Evolutionary conservation across 2,329 filamentous ascomycete species (phyloP).

Genomic region (Fusarium staphyleae): DNA sequence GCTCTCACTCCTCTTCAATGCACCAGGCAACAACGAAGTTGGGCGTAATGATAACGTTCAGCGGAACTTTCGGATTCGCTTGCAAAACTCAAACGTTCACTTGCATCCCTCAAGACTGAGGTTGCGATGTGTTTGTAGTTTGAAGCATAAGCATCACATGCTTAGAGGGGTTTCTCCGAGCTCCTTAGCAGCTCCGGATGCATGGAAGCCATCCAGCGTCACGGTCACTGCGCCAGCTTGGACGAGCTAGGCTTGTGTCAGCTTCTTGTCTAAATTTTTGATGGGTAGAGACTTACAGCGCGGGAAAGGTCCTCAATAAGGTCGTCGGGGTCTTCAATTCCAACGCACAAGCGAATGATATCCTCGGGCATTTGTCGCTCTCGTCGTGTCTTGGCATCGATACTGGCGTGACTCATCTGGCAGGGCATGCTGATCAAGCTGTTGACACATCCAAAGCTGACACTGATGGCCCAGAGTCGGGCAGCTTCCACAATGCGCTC

Average conservation of each 20-base stretch:
- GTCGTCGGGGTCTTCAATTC: slow-evolving; percentile 92
- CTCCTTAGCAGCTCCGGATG: slow-evolving; percentile 51
- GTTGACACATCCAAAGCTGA: slow-evolving; percentile 98
- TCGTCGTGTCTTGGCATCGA: slow-evolving; percentile 89
- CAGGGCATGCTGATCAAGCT: slow-evolving; percentile 99
- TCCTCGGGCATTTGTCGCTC: slow-evolving; percentile 96
- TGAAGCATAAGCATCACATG: slow-evolving; percentile 21
- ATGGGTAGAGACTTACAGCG: slow-evolving; percentile 72
- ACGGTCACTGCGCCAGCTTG: slow-evolving; percentile 93
- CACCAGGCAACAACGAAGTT: neutral
- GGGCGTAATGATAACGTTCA: slow-evolving; percentile 11
- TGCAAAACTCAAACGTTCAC: slow-evolving; percentile 25
- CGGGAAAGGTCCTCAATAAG: slow-evolving; percentile 90
- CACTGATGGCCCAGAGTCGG: slow-evolving; percentile 91
- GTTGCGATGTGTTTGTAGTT: neutral
- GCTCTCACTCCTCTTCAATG: neutral
- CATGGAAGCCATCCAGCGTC: slow-evolving; percentile 82
- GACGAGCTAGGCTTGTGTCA: slow-evolving; percentile 70
- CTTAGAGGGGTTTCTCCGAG: slow-evolving; percentile 44
- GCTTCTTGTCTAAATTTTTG: slow-evolving; percentile 9
- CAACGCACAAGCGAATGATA: slow-evolving; percentile 92
- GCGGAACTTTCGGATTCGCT: slow-evolving; percentile 25
- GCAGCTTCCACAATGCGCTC: slow-evolving; percentile 95
- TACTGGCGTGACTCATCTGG: slow-evolving; percentile 98
- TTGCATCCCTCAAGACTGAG: neutral